A percentile compares a stretch with the other conserved stretches of the same genome.
Conservation (phyloP, 768 basidiomycete species). For the Filobasidium floriforme region DNA sequence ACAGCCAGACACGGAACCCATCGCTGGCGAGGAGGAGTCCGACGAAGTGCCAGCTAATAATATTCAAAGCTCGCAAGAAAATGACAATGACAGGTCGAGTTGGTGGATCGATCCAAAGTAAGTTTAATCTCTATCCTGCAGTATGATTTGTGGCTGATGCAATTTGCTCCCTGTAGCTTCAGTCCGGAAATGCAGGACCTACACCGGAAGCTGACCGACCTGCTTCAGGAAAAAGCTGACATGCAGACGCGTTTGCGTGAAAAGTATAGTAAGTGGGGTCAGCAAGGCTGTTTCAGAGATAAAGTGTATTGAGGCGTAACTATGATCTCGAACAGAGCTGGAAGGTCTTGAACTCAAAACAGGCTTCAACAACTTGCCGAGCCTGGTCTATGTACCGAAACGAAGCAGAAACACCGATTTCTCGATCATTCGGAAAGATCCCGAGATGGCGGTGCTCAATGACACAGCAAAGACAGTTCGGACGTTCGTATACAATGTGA, state of each 20-base stretch:
- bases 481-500: slow-evolving; percentile 29
- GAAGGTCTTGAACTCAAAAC: slow-evolving; percentile 11
- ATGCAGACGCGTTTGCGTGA: slow-evolving; percentile 18
- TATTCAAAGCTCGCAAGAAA: slow-evolving; percentile 12
- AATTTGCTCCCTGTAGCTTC: neutral
- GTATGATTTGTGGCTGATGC: too few relatives aligned
- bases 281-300: neutral
- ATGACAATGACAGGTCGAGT: neutral
- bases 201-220: slow-evolving; percentile 19
- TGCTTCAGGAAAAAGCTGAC: slow-evolving; percentile 25
- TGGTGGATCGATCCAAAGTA: slow-evolving; percentile 40
- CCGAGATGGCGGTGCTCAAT: neutral
- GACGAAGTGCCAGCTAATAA: slow-evolving; percentile 15
- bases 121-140: slow-evolving; percentile 3
- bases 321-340: neutral
- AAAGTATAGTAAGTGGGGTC: slow-evolving; percentile 23
- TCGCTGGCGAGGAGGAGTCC: slow-evolving; percentile 16
- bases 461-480: slow-evolving; percentile 22
- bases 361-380: slow-evolving; percentile 2
- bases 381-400: slow-evolving; percentile 14
- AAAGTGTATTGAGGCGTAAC: neutral
- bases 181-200: neutral
- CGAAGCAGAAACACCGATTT: slow-evolving; percentile 8
- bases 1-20: slow-evolving; percentile 21
- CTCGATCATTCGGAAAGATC: neutral